phyloP scores from a whole-genome alignment of 176 grass and related monocot genomes.

The Otatea glauca region DNA sequence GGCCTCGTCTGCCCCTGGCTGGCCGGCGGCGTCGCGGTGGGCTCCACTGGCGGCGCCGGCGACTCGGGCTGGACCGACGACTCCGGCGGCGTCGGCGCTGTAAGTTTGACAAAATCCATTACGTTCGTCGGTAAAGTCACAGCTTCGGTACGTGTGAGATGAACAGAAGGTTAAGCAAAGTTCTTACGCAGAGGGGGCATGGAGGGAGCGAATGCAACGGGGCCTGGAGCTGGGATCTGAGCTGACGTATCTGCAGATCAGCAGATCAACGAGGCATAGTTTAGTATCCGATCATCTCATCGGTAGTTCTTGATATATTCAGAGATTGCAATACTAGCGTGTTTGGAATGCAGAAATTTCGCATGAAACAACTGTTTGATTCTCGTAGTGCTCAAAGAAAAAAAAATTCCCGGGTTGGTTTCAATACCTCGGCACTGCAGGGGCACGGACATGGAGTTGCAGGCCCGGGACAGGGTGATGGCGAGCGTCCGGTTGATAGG shows the following conservation, averaged over 20 bases:
- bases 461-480: slow-evolving; percentile 59
- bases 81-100: slow-evolving; percentile 43
- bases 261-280: neutral
- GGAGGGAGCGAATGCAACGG: slow-evolving; percentile 51
- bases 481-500: slow-evolving; percentile 79
- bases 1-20: slow-evolving; percentile 56
- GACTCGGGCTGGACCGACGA: slow-evolving; percentile 12
- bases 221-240: slow-evolving; percentile 53
- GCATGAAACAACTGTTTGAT: neutral
- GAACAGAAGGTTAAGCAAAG: neutral
- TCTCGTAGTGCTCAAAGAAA: neutral
- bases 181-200: slow-evolving; percentile 65
- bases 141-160: neutral
- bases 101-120: neutral
- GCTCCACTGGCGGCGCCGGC: slow-evolving; percentile 32
- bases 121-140: neutral
- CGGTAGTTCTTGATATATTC: no score
- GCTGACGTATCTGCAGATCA: slow-evolving; percentile 56
- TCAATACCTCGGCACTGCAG: slow-evolving; percentile 63
- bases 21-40: slow-evolving; percentile 25
- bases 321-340: neutral
- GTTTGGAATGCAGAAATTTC: neutral
- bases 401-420: neutral
- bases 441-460: slow-evolving; percentile 62
- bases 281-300: no score